These are phyloP conservation scores for Heteromeles arbutifolia DNA, from an alignment of 306 rosid species.

Conservation along the genomic window DNA sequence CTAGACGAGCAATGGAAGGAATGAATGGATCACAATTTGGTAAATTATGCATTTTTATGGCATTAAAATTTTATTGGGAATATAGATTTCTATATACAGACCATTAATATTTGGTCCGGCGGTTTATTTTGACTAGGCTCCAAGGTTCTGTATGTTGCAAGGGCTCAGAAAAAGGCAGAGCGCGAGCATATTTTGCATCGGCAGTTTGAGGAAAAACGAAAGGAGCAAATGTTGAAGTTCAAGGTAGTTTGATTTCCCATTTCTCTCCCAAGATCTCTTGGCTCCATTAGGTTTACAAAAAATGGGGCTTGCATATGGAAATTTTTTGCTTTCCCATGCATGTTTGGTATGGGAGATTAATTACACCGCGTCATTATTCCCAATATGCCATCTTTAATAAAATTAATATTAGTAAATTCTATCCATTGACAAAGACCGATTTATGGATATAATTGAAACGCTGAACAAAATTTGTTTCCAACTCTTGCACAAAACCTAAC, in stretches of 20 bases:
- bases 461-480: no score
- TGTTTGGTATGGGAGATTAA: no score
- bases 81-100: neutral
- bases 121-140: constrained; percentile 47
- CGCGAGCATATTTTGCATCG: constrained; percentile 63
- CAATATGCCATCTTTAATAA: no score
- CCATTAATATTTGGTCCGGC: neutral
- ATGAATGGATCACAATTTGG: constrained; percentile 70
- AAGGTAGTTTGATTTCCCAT: constrained; percentile 35
- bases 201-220: constrained; percentile 73
- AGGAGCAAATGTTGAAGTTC: constrained; percentile 57
- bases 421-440: no score
- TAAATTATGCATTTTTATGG: constrained; percentile 18
- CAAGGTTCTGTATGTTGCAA: constrained; percentile 66
- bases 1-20: constrained; percentile 63
- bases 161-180: constrained; percentile 85
- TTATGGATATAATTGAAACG: no score
- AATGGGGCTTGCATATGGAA: no score
- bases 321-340: no score
- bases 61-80: neutral
- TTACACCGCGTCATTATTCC: no score
- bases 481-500: no score
- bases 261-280: neutral
- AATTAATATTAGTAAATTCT: no score
- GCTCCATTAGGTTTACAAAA: no score